Conservation (phyloP, 768 basidiomycete species). For the Xerocomellus chrysenteron region DNA sequence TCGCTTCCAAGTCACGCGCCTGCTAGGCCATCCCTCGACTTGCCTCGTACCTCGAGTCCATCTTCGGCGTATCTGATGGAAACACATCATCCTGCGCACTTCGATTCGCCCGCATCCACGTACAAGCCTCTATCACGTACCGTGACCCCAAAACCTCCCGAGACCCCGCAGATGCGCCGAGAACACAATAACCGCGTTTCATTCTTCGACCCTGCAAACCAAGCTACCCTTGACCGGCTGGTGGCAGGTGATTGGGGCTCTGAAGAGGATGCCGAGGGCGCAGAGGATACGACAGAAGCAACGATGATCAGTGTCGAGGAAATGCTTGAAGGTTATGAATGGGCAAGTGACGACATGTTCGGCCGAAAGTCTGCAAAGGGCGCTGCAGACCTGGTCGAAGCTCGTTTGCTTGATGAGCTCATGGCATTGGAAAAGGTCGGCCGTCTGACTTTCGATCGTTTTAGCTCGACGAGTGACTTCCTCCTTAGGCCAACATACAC, state of each 20-base stretch:
- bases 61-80: conserved; percentile 10
- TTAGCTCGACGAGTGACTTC: neutral
- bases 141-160: conserved; percentile 34
- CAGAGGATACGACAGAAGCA: conserved; percentile 74
- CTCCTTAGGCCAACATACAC: conserved; percentile 80
- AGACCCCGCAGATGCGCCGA: conserved; percentile 40
- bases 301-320: conserved; percentile 94
- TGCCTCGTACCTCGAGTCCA: conserved; percentile 19
- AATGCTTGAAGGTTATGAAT: conserved; percentile 98
- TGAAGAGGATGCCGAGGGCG: conserved; percentile 53
- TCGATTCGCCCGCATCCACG: conserved; percentile 14
- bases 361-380: conserved; percentile 63
- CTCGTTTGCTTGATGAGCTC: conserved; percentile 83
- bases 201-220: conserved; percentile 79
- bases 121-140: conserved; percentile 30
- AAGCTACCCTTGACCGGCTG: conserved; percentile 68
- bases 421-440: conserved; percentile 89
- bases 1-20: conserved; percentile 12
- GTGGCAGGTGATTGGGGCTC: conserved; percentile 46
- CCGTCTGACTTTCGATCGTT: neutral
- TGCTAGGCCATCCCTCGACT: conserved; percentile 20
- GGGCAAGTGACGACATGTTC: conserved; percentile 81
- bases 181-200: conserved; percentile 73
- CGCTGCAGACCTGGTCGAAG: conserved; percentile 90
- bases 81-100: conserved; percentile 15